phyloP scores from a whole-genome alignment of 192 early-diverging fungal species.

The Rhizoclosmatium globosum region DNA sequence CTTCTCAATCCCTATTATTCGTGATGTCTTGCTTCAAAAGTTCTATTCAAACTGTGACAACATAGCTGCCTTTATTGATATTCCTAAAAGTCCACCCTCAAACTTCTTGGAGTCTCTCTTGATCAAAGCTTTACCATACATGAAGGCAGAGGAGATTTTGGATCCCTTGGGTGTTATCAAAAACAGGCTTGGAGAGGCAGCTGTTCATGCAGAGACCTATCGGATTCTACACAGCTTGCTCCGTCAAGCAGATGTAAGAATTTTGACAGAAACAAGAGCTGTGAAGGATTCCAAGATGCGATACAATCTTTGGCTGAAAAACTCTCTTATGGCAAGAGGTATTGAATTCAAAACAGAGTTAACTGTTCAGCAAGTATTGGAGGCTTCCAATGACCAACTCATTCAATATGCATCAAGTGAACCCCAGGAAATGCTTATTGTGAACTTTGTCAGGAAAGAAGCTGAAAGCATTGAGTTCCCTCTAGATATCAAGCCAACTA shows the following conservation, averaged over 20 bases:
- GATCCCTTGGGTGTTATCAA: not conserved
- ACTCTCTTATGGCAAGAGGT: not conserved
- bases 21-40: not conserved
- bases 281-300: not conserved
- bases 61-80: not conserved
- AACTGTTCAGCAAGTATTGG: not conserved
- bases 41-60: not conserved
- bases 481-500: not conserved
- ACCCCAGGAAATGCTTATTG: not conserved
- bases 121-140: not conserved
- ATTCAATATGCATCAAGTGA: constrained; percentile 4
- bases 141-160: not conserved
- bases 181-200: not conserved
- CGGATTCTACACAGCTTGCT: not conserved
- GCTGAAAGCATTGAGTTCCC: not conserved
- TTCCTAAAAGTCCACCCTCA: not conserved
- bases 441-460: constrained; percentile 19
- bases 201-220: not conserved
- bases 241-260: not conserved
- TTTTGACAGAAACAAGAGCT: not conserved
- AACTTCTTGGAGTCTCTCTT: not conserved
- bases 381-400: constrained; percentile 4
- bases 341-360: constrained; percentile 1
- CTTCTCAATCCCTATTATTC: not conserved
- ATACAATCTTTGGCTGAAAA: not conserved